These are phyloP conservation scores for Podospora australis DNA, from an alignment of 495 filamentous ascomycete genomes.

Conservation along the genomic window DNA sequence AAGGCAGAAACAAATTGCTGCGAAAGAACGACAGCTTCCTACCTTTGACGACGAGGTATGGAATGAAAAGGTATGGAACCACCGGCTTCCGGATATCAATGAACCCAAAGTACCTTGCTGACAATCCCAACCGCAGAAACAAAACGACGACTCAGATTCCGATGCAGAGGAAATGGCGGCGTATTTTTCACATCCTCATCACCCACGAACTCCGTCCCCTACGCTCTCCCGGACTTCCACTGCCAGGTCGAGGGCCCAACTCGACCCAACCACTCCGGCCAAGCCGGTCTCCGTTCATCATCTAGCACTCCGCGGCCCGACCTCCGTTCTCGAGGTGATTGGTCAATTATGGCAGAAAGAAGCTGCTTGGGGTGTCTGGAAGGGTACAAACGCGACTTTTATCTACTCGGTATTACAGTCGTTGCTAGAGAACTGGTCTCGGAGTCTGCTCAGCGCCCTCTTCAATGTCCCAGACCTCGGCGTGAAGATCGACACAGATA, in stretches of 20 bases:
- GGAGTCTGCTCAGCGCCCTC: slow-evolving; percentile 73
- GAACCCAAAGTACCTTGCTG: background rate
- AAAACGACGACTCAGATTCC: slow-evolving; percentile 53
- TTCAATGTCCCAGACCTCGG: slow-evolving; percentile 77
- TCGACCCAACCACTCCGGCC: slow-evolving; percentile 20
- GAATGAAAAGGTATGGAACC: background rate
- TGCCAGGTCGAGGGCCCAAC: slow-evolving; percentile 28
- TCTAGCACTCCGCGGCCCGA: slow-evolving; percentile 59
- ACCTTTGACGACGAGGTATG: slow-evolving; percentile 45
- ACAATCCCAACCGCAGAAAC: background rate
- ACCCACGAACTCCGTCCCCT: slow-evolving; percentile 54
- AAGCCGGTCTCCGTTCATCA: slow-evolving; percentile 41
- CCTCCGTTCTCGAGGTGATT: slow-evolving; percentile 72
- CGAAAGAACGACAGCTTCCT: slow-evolving; percentile 32
- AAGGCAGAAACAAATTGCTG: slow-evolving; percentile 19
- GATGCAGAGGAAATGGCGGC: slow-evolving; percentile 73
- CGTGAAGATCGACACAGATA: slow-evolving; percentile 46
- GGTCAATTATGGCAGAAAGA: slow-evolving; percentile 83
- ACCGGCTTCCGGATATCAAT: slow-evolving; percentile 9
- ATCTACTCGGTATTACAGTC: slow-evolving; percentile 78
- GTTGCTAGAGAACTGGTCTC: slow-evolving; percentile 80
- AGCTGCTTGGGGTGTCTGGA: slow-evolving; percentile 88
- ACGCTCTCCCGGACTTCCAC: slow-evolving; percentile 44
- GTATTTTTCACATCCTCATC: slow-evolving; percentile 73
- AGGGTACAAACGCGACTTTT: slow-evolving; percentile 85